phyloP scores from a whole-genome alignment of 225 moss, liverwort and hornwort species.

The Sphagnum contortum region DNA sequence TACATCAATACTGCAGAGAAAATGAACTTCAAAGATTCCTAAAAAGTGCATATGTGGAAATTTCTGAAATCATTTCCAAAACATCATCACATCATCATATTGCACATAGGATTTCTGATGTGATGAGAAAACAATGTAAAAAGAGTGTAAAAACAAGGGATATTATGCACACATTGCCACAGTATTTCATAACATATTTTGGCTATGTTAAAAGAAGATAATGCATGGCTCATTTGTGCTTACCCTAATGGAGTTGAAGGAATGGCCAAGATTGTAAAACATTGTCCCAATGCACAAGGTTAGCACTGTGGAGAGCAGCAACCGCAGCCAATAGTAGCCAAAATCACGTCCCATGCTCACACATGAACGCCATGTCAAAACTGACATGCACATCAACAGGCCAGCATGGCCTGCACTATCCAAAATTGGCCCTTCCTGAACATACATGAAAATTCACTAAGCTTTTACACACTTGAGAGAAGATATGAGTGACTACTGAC shows the following conservation, averaged over 20 bases:
- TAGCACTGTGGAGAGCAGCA: slow-evolving; percentile 26
- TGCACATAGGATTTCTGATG: too few relatives aligned
- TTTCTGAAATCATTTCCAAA: too few relatives aligned
- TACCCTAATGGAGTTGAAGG: slow-evolving; percentile 25
- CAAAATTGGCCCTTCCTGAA: slow-evolving; percentile 30
- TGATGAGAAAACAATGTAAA: too few relatives aligned
- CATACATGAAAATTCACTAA: background rate
- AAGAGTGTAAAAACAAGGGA: too few relatives aligned
- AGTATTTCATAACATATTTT: too few relatives aligned
- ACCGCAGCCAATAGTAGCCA: slow-evolving; percentile 40
- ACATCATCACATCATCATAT: too few relatives aligned
- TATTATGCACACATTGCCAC: too few relatives aligned
- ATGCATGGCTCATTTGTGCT: background rate
- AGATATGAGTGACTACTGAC: background rate
- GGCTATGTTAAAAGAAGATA: too few relatives aligned
- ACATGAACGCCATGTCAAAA: slow-evolving; percentile 41
- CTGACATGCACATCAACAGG: slow-evolving; percentile 21
- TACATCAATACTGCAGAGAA: too few relatives aligned
- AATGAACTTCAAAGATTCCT: too few relatives aligned
- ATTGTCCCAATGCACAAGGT: slow-evolving; percentile 36
- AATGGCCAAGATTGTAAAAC: slow-evolving; percentile 25
- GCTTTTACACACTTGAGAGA: background rate
- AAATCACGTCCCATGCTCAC: slow-evolving; percentile 42
- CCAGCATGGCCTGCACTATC: slow-evolving; percentile 11
- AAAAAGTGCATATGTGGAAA: too few relatives aligned